phyloP scores from a whole-genome alignment of 108 stramenopile genomes.

The Epipyxis sp. region DNA sequence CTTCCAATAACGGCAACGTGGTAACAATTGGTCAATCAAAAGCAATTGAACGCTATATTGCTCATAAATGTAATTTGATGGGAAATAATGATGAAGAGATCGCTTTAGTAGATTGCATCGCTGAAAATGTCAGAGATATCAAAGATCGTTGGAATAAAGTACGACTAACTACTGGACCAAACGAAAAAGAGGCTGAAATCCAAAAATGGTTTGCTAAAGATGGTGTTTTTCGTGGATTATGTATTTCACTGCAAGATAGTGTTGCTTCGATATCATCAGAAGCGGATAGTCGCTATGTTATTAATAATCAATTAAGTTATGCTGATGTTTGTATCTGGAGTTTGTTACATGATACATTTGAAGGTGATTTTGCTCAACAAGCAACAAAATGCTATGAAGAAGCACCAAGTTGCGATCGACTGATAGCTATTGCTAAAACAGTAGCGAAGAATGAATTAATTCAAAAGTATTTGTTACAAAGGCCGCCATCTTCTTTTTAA shows the following conservation, averaged over 20 bases:
- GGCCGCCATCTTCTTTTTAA: constrained; percentile 61
- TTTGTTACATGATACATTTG: constrained; percentile 40
- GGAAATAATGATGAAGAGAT: background rate
- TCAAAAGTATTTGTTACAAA: constrained; percentile 50
- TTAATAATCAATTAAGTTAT: background rate
- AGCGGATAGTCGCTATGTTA: background rate
- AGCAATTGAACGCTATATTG: constrained; percentile 62
- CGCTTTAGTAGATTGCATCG: constrained; percentile 55
- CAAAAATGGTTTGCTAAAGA: constrained; percentile 55
- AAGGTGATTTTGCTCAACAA: background rate
- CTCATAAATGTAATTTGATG: background rate
- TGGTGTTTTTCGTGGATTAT: constrained; percentile 58
- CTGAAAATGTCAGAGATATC: constrained; percentile 65
- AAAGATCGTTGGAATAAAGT: constrained; percentile 54
- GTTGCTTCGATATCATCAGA: constrained; percentile 12
- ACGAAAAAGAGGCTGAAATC: constrained; percentile 50
- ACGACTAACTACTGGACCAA: constrained; percentile 35
- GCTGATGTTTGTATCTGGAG: constrained; percentile 8
- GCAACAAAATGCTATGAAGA: constrained; percentile 51
- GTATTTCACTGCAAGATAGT: constrained; percentile 49
- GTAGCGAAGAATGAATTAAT: constrained; percentile 51
- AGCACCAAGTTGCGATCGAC: background rate
- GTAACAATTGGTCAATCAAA: constrained; percentile 61
- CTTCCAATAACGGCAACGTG: constrained; percentile 33
- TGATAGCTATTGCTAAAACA: constrained; percentile 40